Percentiles rank a stretch among this genome's conserved stretches.
Conservation (phyloP, 306 rosid genomes). For the Ceratonia siliqua region DNA sequence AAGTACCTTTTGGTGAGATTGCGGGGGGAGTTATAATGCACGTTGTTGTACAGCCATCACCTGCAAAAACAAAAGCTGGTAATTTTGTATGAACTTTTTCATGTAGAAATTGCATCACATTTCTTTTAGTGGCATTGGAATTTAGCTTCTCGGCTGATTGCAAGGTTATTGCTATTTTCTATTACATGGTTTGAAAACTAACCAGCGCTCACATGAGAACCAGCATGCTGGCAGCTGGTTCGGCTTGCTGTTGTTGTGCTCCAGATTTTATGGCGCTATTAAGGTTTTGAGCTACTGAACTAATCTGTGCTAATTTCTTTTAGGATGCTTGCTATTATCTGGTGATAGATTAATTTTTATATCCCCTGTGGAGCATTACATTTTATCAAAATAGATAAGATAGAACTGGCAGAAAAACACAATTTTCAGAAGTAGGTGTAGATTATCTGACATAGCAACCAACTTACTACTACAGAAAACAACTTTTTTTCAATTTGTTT, state of each 20-base stretch:
- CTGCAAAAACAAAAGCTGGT: constrained; percentile 56
- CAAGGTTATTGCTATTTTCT: neutral
- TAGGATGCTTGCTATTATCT: neutral
- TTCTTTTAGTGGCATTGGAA: neutral
- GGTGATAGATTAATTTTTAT: neutral
- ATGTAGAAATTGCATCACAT: neutral
- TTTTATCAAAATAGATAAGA: neutral
- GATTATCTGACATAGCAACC: neutral
- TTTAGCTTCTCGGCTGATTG: neutral
- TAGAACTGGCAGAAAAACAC: neutral
- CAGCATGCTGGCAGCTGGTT: neutral
- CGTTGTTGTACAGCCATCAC: constrained; percentile 62
- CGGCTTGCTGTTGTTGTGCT: neutral
- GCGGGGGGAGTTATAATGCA: constrained; percentile 54
- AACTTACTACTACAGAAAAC: neutral
- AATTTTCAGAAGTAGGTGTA: neutral
- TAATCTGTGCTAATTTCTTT: neutral
- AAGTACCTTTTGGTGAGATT: constrained; percentile 56
- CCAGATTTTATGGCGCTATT: neutral
- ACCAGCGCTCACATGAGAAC: neutral
- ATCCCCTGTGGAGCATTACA: neutral
- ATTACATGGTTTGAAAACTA: neutral
- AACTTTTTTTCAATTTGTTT: neutral
- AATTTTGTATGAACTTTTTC: neutral
- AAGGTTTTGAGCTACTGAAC: neutral